Evolutionary conservation across 1,284 basidiomycete genomes (phyloP).

Genomic region (Cutaneotrichosporon cavernicola): DNA sequence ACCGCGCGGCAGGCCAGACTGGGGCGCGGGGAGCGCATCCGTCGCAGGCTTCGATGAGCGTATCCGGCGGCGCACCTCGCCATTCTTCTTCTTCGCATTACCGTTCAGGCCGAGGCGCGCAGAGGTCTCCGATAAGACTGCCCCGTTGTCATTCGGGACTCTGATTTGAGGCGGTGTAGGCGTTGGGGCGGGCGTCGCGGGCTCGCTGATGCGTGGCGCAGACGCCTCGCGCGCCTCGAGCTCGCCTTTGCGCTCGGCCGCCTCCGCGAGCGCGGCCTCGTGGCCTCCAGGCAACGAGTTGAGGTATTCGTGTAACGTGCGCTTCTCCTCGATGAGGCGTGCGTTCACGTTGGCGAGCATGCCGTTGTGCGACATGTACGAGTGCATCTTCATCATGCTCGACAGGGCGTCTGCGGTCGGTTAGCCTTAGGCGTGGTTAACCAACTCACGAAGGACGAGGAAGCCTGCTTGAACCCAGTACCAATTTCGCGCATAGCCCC

Average conservation of each 20-base stretch:
- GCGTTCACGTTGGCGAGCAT: conserved; percentile 64
- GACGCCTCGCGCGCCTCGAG: conserved; percentile 43
- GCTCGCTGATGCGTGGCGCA: conserved; percentile 36
- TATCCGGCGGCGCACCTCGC: conserved; percentile 1
- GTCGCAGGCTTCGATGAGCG: conserved; percentile 28
- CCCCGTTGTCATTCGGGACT: background rate
- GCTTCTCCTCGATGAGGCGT: conserved; percentile 42
- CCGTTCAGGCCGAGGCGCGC: background rate
- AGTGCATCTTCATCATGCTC: conserved; percentile 67
- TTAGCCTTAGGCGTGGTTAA: too few relatives aligned
- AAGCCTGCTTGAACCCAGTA: conserved; percentile 98
- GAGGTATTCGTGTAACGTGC: conserved; percentile 39
- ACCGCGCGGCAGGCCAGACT: conserved; percentile 42
- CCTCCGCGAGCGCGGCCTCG: conserved; percentile 42
- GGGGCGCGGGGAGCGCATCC: conserved; percentile 39
- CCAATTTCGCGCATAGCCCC: conserved; percentile 68
- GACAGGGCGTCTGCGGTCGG: conserved; percentile 44
- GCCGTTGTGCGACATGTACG: conserved; percentile 87
- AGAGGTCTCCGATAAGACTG: conserved; percentile 6
- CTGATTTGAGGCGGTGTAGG: conserved; percentile 68
- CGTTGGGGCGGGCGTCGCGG: conserved; percentile 44
- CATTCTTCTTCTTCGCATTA: background rate
- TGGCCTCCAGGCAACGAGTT: conserved; percentile 40
- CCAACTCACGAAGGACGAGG: conserved; percentile 68
- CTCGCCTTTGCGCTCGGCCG: conserved; percentile 30